Percentiles rank a stretch among this genome's conserved stretches.
These are phyloP conservation scores for Fraxinus cuspidata DNA, from an alignment of 257 asterid genomes.

Conservation along the genomic window DNA sequence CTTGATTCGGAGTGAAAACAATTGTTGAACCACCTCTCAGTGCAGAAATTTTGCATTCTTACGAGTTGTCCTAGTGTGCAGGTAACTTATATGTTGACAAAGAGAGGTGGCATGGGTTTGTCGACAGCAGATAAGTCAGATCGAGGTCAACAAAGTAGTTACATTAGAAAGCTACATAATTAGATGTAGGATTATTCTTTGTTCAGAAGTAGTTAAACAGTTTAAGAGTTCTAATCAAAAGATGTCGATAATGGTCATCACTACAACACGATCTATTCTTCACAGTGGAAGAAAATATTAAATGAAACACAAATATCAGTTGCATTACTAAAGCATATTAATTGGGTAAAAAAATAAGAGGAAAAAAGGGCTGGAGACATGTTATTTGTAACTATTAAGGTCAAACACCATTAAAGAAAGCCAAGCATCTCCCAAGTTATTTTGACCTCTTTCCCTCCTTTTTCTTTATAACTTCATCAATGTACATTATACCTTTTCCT, in stretches of 20 bases:
- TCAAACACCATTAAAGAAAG: neutral
- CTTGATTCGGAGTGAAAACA: no score
- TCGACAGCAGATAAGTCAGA: no score
- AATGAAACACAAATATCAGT: neutral
- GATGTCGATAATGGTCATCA: neutral
- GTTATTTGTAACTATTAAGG: neutral
- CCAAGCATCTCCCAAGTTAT: conserved; percentile 25
- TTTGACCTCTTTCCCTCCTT: conserved; percentile 64
- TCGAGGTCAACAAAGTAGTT: neutral
- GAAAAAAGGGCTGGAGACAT: neutral
- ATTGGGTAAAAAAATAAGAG: neutral
- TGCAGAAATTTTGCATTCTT: no score
- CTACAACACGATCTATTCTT: neutral
- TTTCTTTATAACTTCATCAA: conserved; percentile 63
- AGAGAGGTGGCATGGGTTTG: no score
- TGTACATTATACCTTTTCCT: conserved; percentile 73
- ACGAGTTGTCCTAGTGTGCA: no score
- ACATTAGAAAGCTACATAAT: neutral
- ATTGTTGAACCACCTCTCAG: no score
- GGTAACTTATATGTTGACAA: no score
- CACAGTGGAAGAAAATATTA: neutral
- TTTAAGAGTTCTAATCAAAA: neutral
- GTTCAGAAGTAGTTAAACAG: neutral
- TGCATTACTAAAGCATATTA: neutral
- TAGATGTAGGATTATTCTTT: neutral